Evolutionary conservation across 2,329 filamentous ascomycete species (phyloP).

Genomic region (Phaeophleospora eucalypticola): DNA sequence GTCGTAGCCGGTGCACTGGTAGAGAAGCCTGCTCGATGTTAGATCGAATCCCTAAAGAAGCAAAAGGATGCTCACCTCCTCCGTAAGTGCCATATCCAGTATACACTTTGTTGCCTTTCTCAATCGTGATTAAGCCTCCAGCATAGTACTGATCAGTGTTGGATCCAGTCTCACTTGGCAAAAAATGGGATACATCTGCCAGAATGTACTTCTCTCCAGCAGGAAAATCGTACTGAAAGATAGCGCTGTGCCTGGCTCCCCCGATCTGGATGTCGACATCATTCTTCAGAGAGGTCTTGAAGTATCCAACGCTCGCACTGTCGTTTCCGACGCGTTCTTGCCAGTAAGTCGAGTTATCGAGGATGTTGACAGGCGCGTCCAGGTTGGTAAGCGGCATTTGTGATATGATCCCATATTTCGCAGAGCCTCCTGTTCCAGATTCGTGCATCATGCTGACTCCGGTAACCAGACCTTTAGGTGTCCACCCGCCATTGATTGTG

Average conservation of each 20-base stretch:
- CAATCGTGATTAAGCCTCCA: slow-evolving; percentile 54
- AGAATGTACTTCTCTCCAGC: slow-evolving; percentile 47
- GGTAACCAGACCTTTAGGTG: slow-evolving; percentile 28
- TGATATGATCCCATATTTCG: slow-evolving; percentile 63
- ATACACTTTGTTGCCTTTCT: slow-evolving; percentile 48
- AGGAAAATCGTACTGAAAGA: slow-evolving; percentile 61
- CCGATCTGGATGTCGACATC: slow-evolving; percentile 56
- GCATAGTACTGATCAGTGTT: slow-evolving; percentile 54
- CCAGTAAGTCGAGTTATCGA: slow-evolving; percentile 41
- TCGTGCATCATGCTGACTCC: slow-evolving; percentile 55
- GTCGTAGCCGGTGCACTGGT: slow-evolving; percentile 54
- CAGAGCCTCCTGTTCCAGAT: slow-evolving; percentile 63
- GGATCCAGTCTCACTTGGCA: slow-evolving; percentile 46
- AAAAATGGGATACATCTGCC: slow-evolving; percentile 61
- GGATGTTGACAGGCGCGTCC: slow-evolving; percentile 33
- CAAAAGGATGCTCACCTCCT: slow-evolving; percentile 44
- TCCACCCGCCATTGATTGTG: slow-evolving; percentile 43
- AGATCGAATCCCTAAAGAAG: background rate
- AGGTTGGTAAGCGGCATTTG: slow-evolving; percentile 49
- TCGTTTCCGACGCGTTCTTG: slow-evolving; percentile 35
- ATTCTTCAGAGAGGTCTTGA: slow-evolving; percentile 53
- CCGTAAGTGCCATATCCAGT: slow-evolving; percentile 57
- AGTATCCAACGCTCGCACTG: slow-evolving; percentile 57
- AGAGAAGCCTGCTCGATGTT: background rate
- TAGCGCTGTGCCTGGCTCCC: slow-evolving; percentile 53